Evolutionary conservation across 2,329 filamentous ascomycete species (phyloP), one percentile per base, ranked within the genome.

Genomic region (Penicillium sp.): DNA sequence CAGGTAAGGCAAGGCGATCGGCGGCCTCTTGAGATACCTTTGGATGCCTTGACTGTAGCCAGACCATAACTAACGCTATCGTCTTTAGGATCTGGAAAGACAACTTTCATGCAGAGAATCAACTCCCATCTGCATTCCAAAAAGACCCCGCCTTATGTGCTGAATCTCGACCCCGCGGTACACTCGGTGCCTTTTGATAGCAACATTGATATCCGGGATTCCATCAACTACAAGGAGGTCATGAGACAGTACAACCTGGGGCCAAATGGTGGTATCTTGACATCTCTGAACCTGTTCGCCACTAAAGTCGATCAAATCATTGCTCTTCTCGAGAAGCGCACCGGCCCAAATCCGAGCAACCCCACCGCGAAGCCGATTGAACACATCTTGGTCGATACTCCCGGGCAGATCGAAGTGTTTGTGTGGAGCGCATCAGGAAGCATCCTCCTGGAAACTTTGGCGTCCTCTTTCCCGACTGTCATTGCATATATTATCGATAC

Each of bases 171-270:
- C 63, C 93, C 93, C 1, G 93, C 94, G 27, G 93, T 98, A 7
- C 79, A 90, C 59, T 87, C 84, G 53, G 86, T 96, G 5, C 93
- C 94, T 3, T 98, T 96, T 62, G 91, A 95, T 54, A 83, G 86
- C 66, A 98, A 98, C 69, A 97, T 98, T 70, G 93, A 98, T 69
- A 98, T 98, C 56, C 88, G 94, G 59, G 93, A 98, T 70, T 93
- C 87, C 17, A 91, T 98, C 65, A 96, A 98, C 77, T 98, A 98
- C 75, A 93, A 95, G 66, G 91, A 98, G 69, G 93, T 98, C 50
- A 98, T 98, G 94, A 94, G 91, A 70, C 90, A 97, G 70, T 97
- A 96, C 69, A 96, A 96, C 62, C 79, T 98, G 0, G 93, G 93
- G 0, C 93, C 93, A 7, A 98, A 98, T 71, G 93, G 93, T 36